Evolutionary conservation across 2,329 filamentous ascomycete genomes (phyloP).

Genomic region (Clonostachys rhizophaga): DNA sequence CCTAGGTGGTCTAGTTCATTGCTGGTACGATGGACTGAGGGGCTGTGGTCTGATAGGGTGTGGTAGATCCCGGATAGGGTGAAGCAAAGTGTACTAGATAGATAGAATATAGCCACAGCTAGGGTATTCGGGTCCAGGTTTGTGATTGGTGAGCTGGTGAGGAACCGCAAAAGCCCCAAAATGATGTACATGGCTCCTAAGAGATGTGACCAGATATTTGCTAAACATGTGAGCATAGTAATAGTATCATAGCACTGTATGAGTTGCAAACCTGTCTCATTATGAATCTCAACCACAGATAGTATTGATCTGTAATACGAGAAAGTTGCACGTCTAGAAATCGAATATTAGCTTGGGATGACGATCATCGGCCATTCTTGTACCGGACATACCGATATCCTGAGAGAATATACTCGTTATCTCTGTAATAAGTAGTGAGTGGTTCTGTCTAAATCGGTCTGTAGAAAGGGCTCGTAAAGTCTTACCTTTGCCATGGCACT

Average conservation of each 20-base stretch:
- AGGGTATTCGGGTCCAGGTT: background rate
- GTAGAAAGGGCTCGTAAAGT: too few relatives aligned
- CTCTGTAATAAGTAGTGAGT: background rate
- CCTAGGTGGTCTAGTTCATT: slow-evolving; percentile 21
- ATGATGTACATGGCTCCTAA: slow-evolving; percentile 8
- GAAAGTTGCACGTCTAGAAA: background rate
- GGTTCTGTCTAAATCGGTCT: background rate
- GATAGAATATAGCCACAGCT: slow-evolving; percentile 3
- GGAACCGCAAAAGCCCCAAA: background rate
- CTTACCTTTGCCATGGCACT: background rate
- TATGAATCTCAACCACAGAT: background rate
- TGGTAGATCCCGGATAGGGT: slow-evolving; percentile 10
- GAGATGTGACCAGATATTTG: background rate
- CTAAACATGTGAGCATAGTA: too few relatives aligned
- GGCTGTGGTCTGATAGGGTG: slow-evolving; percentile 21
- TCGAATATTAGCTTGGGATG: background rate
- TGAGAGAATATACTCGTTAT: background rate
- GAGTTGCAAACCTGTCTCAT: background rate
- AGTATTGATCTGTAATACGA: background rate
- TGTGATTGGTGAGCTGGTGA: background rate
- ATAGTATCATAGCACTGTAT: too few relatives aligned
- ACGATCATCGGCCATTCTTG: background rate
- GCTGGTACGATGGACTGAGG: slow-evolving; percentile 14
- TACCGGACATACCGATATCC: background rate
- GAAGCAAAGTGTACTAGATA: slow-evolving; percentile 13